Base-by-base conservation (phyloP, 352 stramenopile genomes). In the Ophiocytium majus region DNA sequence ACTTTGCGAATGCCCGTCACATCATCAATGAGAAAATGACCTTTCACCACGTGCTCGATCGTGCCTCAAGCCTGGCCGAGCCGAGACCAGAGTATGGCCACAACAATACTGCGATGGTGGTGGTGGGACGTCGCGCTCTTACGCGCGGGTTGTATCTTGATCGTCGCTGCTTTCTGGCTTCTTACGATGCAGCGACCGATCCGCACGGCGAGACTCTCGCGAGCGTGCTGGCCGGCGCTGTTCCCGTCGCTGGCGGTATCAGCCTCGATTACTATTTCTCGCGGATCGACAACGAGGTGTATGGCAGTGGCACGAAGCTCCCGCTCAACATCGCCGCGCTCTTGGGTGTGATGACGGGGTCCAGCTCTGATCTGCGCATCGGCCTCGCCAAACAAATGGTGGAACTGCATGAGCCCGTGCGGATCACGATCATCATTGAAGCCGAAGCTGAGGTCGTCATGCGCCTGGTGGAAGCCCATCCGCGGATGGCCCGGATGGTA, bases 201-300 rank as follows among this genome's bases (percentile, higher is more conserved):
- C 57, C 57, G 28, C 19, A 71, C 23, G 57, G 57, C 23, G 28
- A 71, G 28, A 71, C 57, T 71, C 57, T 71, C 28, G 57, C 57
- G 19, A 23, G 19, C 28, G 57, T 71, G 57, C 19, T 71, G 19
- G 19, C 28, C 28, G 57, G 57, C 19, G 57, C 19, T 23, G 57
- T 71, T 23, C 57, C 57, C 57, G 57, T 71, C 23, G 57, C 57
- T 71, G 57, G 23, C 57, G 28, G 28, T 28, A 71, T 71, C 57
- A 71, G 28, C 57, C 23, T 71, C 19, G 57, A 71, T 71, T 71
- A 71, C 28, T 71, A 71, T 28, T 71, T 71, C 57, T 71, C 57
- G 57, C 57, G 23, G 23, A 28, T 71, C 28, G 57, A 71, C 28
- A 71, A 71, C 57, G 57, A 71, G 28, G 28, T 23, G 19, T 71